Conservation (phyloP, 2,329 filamentous ascomycete genomes). For the Pseudogymnoascus sp. region DNA sequence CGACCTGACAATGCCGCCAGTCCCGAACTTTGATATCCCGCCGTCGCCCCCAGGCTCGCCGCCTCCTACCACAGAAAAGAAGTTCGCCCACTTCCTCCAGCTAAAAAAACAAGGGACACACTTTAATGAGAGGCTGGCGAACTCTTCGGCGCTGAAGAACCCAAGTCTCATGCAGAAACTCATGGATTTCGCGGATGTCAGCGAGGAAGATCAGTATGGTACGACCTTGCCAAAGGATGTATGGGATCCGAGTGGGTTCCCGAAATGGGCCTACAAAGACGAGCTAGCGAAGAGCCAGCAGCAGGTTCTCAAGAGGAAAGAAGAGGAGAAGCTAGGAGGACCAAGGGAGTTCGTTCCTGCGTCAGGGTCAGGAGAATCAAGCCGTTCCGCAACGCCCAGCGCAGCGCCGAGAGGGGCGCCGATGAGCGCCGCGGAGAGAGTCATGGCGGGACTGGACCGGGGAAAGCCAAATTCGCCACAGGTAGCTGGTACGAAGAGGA, state of each 20-base stretch:
- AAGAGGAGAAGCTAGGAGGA: slow-evolving; percentile 26
- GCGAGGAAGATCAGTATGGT: slow-evolving; percentile 53
- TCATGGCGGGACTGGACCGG: slow-evolving; percentile 30
- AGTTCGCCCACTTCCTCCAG: slow-evolving; percentile 66
- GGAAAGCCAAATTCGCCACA: slow-evolving; percentile 25
- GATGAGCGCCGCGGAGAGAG: slow-evolving; percentile 28
- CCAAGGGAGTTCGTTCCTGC: slow-evolving; percentile 29
- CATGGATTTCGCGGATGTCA: slow-evolving; percentile 58
- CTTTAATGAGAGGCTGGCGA: slow-evolving; percentile 68
- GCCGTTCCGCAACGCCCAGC: slow-evolving; percentile 21
- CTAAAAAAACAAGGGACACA: slow-evolving; percentile 72
- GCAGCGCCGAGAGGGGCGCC: slow-evolving; percentile 17
- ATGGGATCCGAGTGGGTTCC: slow-evolving; percentile 53
- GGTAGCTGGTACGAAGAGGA: slow-evolving; percentile 24
- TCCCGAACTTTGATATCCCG: slow-evolving; percentile 68
- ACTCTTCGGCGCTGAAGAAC: slow-evolving; percentile 61
- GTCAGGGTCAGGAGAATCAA: slow-evolving; percentile 18
- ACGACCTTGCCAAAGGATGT: slow-evolving; percentile 51
- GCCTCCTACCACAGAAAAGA: slow-evolving; percentile 47
- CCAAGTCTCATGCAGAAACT: slow-evolving; percentile 67
- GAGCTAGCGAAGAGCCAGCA: slow-evolving; percentile 40
- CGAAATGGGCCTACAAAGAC: slow-evolving; percentile 46
- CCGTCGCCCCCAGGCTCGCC: slow-evolving; percentile 62
- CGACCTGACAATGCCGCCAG: slow-evolving; percentile 64
- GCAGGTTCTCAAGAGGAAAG: slow-evolving; percentile 37